A percentile compares a stretch with the other conserved stretches of the same genome.
Evolutionary conservation across 495 filamentous ascomycete genomes (phyloP).

Genomic region (Tuber calosporum): DNA sequence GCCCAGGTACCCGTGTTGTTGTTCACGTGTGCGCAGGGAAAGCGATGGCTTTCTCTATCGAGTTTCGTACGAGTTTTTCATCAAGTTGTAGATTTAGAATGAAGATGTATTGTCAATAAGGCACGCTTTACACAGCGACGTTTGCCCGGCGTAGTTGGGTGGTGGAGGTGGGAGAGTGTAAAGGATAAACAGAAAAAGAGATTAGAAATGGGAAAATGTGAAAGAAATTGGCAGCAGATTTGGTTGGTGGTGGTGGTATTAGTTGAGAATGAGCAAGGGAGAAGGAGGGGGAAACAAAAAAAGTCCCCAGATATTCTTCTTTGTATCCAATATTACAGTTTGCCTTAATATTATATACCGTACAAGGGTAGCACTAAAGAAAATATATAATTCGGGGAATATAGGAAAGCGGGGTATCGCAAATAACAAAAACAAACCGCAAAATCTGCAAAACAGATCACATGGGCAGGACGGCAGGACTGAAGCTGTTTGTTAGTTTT

Average conservation of each 20-base stretch:
- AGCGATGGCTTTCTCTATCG: background rate
- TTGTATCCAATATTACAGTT: constrained; percentile 3
- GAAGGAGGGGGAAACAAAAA: background rate
- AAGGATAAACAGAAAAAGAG: background rate
- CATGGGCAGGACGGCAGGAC: constrained; percentile 29
- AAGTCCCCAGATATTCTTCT: background rate
- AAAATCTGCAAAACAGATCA: constrained; percentile 4
- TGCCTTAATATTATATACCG: background rate
- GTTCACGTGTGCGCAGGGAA: background rate
- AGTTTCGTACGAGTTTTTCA: background rate
- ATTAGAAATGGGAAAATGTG: background rate
- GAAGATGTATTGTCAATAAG: background rate
- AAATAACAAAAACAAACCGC: background rate
- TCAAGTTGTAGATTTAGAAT: background rate
- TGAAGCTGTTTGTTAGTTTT: constrained; percentile 12
- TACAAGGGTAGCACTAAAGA: background rate
- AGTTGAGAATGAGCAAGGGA: background rate
- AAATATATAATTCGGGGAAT: background rate
- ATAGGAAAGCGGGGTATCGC: background rate
- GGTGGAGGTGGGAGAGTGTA: background rate
- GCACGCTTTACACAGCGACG: background rate
- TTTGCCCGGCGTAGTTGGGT: background rate
- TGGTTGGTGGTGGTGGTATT: background rate
- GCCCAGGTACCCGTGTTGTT: background rate
- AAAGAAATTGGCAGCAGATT: background rate